A percentile compares a stretch with the other conserved stretches of the same genome.
These are phyloP conservation scores for Xylariaceae sp. DNA, from an alignment of 2,329 filamentous ascomycete species.

Conservation along the genomic window DNA sequence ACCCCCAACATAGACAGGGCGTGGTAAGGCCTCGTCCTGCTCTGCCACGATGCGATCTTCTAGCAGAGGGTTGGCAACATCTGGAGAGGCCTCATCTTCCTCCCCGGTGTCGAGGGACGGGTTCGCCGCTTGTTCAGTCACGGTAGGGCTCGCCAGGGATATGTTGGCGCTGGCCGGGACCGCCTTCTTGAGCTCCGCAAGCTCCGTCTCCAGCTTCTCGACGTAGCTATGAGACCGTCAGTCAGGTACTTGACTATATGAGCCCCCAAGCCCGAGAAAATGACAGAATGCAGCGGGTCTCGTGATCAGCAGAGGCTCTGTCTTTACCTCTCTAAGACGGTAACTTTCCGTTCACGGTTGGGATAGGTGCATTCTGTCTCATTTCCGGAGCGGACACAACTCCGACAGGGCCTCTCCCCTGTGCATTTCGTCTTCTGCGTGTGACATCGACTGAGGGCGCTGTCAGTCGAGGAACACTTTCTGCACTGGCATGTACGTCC, in stretches of 20 bases:
- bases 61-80: slow-evolving; percentile 10
- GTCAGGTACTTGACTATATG: too few relatives aligned
- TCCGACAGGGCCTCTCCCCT: slow-evolving; percentile 11
- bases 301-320: too few relatives aligned
- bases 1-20: slow-evolving; percentile 11
- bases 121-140: neutral
- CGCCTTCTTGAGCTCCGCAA: slow-evolving; percentile 9
- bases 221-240: slow-evolving; percentile 7
- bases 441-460: slow-evolving; percentile 13
- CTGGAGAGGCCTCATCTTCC: slow-evolving; percentile 7
- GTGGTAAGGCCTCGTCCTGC: slow-evolving; percentile 5
- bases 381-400: slow-evolving; percentile 11
- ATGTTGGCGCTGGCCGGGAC: neutral
- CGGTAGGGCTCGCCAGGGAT: neutral
- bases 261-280: too few relatives aligned
- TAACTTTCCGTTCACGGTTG: slow-evolving; percentile 12
- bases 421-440: slow-evolving; percentile 15
- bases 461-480: neutral
- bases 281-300: too few relatives aligned
- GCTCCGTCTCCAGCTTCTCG: slow-evolving; percentile 11
- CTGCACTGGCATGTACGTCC: neutral
- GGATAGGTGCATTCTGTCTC: slow-evolving; percentile 10
- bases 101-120: slow-evolving; percentile 1
- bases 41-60: slow-evolving; percentile 10
- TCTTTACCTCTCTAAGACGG: slow-evolving; percentile 14